phyloP scores from a whole-genome alignment of 2,329 filamentous ascomycete genomes.

The Xylaria arbuscula region DNA sequence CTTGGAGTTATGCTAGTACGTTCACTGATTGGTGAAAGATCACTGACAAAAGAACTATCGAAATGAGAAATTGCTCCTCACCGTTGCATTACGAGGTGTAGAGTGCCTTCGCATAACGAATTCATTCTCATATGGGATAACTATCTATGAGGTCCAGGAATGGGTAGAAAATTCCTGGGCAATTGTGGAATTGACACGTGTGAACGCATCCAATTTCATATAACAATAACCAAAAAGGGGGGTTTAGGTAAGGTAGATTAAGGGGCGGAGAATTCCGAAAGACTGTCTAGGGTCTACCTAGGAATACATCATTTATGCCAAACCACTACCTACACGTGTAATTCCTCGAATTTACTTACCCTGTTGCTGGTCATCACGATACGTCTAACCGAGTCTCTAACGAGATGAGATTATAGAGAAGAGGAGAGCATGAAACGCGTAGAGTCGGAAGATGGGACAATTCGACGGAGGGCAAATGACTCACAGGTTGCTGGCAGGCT shows the following conservation, averaged over 20 bases:
- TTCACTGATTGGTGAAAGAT: constrained; percentile 22
- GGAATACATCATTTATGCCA: background rate
- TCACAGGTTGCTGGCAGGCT: too few relatives aligned
- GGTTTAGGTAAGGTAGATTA: background rate
- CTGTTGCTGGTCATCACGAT: background rate
- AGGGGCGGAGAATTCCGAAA: background rate
- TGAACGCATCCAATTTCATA: background rate
- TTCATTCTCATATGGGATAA: background rate
- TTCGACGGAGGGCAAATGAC: background rate
- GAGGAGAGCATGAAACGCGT: background rate
- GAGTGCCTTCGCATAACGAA: constrained; percentile 2
- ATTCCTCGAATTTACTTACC: background rate
- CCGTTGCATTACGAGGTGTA: constrained; percentile 6
- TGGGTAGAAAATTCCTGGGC: background rate
- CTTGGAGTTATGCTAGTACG: constrained; percentile 23
- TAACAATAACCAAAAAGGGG: background rate
- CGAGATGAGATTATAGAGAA: background rate
- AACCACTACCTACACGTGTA: background rate
- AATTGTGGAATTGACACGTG: background rate
- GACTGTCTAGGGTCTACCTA: background rate
- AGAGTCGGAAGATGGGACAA: background rate
- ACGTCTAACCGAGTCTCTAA: background rate
- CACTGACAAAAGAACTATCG: constrained; percentile 10
- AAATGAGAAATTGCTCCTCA: constrained; percentile 22
- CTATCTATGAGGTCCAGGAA: background rate